These are phyloP conservation scores for Dichotomocladium elegans DNA, from an alignment of 371 early-diverging fungal species.

Conservation along the genomic window DNA sequence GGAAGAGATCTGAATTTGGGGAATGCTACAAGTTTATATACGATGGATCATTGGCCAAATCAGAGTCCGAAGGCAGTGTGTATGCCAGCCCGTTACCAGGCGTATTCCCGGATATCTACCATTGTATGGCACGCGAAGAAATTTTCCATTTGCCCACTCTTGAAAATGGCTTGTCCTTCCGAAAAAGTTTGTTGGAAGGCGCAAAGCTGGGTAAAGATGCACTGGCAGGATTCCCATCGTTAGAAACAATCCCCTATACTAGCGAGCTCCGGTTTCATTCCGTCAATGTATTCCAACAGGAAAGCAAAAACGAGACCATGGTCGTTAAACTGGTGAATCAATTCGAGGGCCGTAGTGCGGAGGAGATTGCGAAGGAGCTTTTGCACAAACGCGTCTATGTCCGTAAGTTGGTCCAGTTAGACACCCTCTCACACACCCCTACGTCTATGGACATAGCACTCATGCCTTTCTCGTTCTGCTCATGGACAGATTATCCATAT, in stretches of 20 bases:
- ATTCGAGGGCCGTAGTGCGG: conserved; percentile 42
- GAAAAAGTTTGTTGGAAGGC: conserved; percentile 65
- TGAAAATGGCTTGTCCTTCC: conserved; percentile 45
- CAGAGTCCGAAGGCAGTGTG: conserved; percentile 14
- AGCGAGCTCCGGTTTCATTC: conserved; percentile 68
- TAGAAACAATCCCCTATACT: conserved; percentile 73
- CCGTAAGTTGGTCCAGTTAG: conserved; percentile 23
- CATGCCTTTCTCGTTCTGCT: not conserved
- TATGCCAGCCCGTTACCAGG: conserved; percentile 71
- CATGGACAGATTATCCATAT: conserved; percentile 83
- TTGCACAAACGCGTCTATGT: conserved; percentile 62
- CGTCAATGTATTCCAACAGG: conserved; percentile 83
- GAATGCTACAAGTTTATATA: conserved; percentile 61
- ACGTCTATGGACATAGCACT: not conserved
- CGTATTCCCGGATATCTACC: conserved; percentile 65
- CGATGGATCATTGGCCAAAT: conserved; percentile 35
- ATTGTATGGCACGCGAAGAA: conserved; percentile 47
- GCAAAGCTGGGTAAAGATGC: conserved; percentile 62
- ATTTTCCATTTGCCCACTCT: conserved; percentile 53
- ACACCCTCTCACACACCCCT: not conserved
- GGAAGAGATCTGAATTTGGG: conserved; percentile 67
- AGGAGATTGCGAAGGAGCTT: conserved; percentile 46
- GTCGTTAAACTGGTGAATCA: conserved; percentile 61
- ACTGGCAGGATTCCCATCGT: conserved; percentile 90
- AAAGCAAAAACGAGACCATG: conserved; percentile 81